Conservation (phyloP, 2,329 filamentous ascomycete species). For the Arthroderma sp. region DNA sequence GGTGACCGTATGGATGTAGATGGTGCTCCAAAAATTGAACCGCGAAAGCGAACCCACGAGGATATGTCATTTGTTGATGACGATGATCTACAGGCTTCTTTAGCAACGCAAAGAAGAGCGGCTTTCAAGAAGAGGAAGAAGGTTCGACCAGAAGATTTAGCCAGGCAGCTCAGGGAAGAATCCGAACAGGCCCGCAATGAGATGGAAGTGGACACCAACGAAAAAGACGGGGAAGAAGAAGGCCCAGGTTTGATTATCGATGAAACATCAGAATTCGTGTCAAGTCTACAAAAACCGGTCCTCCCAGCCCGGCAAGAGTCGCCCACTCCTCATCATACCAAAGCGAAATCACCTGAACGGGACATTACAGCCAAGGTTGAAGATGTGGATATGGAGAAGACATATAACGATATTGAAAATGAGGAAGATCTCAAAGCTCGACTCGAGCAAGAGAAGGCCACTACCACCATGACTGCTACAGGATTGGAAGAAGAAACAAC, state of each 20-base stretch:
- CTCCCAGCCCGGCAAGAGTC: slow-evolving; percentile 39
- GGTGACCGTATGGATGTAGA: slow-evolving; percentile 66
- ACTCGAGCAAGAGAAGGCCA: slow-evolving; percentile 36
- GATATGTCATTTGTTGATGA: slow-evolving; percentile 71
- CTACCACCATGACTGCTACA: slow-evolving; percentile 45
- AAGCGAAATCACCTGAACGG: slow-evolving; percentile 25
- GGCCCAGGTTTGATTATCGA: slow-evolving; percentile 72
- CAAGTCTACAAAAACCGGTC: slow-evolving; percentile 60
- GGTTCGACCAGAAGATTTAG: slow-evolving; percentile 72
- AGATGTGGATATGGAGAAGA: slow-evolving; percentile 41
- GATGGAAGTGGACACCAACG: slow-evolving; percentile 46
- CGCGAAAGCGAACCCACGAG: slow-evolving; percentile 52
- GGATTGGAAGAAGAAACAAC: slow-evolving; percentile 78
- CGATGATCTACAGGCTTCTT: slow-evolving; percentile 75
- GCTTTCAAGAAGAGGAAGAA: slow-evolving; percentile 89
- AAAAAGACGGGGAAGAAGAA: slow-evolving; percentile 34
- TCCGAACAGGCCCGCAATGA: slow-evolving; percentile 32
- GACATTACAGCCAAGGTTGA: slow-evolving; percentile 33
- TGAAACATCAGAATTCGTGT: slow-evolving; percentile 88
- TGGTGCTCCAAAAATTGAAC: slow-evolving; percentile 27
- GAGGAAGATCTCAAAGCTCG: slow-evolving; percentile 38
- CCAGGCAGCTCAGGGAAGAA: slow-evolving; percentile 60
- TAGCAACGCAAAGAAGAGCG: slow-evolving; percentile 68
- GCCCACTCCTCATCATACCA: slow-evolving; percentile 19
- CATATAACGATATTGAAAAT: slow-evolving; percentile 39